Percentiles rank a stretch among this genome's conserved stretches.
phyloP scores from a whole-genome alignment of 306 rosid species.

The Quercus variabilis region DNA sequence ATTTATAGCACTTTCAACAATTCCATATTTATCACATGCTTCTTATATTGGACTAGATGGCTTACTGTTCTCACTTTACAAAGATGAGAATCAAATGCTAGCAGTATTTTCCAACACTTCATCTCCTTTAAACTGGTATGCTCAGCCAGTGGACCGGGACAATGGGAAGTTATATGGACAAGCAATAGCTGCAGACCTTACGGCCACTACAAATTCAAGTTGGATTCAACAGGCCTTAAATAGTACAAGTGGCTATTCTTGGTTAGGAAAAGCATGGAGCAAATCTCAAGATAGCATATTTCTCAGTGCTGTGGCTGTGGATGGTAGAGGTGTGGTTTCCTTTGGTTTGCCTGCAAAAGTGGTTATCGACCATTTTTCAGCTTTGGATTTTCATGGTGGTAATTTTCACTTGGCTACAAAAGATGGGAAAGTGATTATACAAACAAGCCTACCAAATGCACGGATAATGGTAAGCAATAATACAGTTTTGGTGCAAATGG shows the following conservation, averaged over 20 bases:
- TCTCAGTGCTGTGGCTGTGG: constrained; percentile 5
- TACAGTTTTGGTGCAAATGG: background rate
- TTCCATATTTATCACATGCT: constrained; percentile 17
- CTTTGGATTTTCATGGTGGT: constrained; percentile 18
- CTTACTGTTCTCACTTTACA: constrained; percentile 7
- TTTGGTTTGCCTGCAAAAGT: constrained; percentile 14
- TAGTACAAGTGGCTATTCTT: constrained; percentile 8
- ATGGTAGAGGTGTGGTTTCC: constrained; percentile 27
- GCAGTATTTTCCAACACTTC: constrained; percentile 17
- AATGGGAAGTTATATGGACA: constrained; percentile 20
- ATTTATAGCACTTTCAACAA: constrained; percentile 15
- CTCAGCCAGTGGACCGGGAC: constrained; percentile 5
- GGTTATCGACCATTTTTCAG: background rate
- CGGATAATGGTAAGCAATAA: background rate
- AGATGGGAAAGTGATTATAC: constrained; percentile 16
- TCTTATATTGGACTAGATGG: constrained; percentile 24
- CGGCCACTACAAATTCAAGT: background rate
- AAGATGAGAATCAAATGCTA: constrained; percentile 1
- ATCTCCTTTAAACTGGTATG: background rate
- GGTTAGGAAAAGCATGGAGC: constrained; percentile 10
- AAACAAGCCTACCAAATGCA: constrained; percentile 3
- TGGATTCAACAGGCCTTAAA: constrained; percentile 28
- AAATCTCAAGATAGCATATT: constrained; percentile 5
- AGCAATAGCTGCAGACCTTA: background rate
- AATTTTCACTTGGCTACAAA: constrained; percentile 18